Conservation (phyloP, 148 eudicot genomes). For the Chenopodium suecicum region DNA sequence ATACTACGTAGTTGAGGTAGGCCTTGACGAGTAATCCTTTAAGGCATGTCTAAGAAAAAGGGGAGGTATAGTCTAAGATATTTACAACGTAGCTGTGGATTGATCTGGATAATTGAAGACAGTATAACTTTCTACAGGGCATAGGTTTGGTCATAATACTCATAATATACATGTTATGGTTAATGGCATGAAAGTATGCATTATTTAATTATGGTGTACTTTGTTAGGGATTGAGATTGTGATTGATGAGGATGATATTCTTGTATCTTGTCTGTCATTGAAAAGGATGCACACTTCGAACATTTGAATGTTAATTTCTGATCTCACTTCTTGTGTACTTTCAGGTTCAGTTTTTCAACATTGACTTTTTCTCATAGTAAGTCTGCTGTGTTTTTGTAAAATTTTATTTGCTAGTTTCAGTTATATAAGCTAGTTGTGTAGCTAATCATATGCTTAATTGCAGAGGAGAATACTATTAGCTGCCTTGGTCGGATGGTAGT, state of each 20-base stretch:
- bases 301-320: slow-evolving; percentile 1
- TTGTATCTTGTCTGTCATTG: slow-evolving; percentile 8
- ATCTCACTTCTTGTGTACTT: slow-evolving; percentile 29
- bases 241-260: background rate
- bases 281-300: background rate
- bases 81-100: background rate
- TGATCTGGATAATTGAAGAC: background rate
- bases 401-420: background rate
- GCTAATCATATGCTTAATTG: slow-evolving; percentile 11
- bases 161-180: too few relatives aligned
- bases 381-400: slow-evolving; percentile 21
- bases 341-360: slow-evolving; percentile 98
- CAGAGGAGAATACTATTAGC: slow-evolving; percentile 80
- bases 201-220: background rate
- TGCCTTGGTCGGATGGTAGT: slow-evolving; percentile 75
- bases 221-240: background rate
- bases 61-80: background rate
- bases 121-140: background rate
- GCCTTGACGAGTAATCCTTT: background rate
- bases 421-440: background rate
- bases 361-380: slow-evolving; percentile 88
- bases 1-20: background rate
- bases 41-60: background rate
- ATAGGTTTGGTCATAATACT: too few relatives aligned
- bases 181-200: background rate